A percentile compares a stretch with the other conserved stretches of the same genome.
These are phyloP conservation scores for Nephelium lappaceum DNA, from an alignment of 345 rosid species.

Conservation along the genomic window DNA sequence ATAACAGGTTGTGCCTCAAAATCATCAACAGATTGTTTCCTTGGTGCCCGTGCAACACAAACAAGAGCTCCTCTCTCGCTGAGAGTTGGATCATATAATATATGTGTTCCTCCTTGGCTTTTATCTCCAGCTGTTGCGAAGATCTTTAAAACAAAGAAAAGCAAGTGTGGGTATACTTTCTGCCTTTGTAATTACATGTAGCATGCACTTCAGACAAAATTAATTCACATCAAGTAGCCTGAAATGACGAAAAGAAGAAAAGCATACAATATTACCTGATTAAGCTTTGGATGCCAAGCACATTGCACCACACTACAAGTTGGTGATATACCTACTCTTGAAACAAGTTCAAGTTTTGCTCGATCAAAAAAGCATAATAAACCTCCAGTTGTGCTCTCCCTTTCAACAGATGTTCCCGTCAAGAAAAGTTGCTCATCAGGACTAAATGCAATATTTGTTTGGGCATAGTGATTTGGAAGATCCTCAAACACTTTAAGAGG, in stretches of 20 bases:
- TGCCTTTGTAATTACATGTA: slow-evolving; percentile 12
- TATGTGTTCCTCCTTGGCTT: slow-evolving; percentile 85
- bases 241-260: neutral
- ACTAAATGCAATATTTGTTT: slow-evolving; percentile 90
- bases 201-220: neutral
- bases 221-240: neutral
- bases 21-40: slow-evolving; percentile 94
- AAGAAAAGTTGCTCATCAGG: slow-evolving; percentile 87
- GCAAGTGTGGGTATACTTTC: slow-evolving; percentile 12
- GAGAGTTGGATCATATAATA: slow-evolving; percentile 79
- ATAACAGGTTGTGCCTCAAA: slow-evolving; percentile 82
- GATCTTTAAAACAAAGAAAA: slow-evolving; percentile 46
- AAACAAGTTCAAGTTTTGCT: slow-evolving; percentile 83
- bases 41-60: slow-evolving; percentile 93
- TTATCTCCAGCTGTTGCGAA: slow-evolving; percentile 91
- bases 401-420: slow-evolving; percentile 95
- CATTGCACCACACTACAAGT: slow-evolving; percentile 91
- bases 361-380: slow-evolving; percentile 86
- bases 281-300: slow-evolving; percentile 89
- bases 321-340: slow-evolving; percentile 84
- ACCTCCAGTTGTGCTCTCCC: slow-evolving; percentile 82
- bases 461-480: slow-evolving; percentile 89
- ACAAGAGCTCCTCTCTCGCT: slow-evolving; percentile 97
- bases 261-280: slow-evolving; percentile 63
- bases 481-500: slow-evolving; percentile 79